These are phyloP conservation scores for Ophiostoma populinum DNA, from an alignment of 2,329 filamentous ascomycete genomes.

Conservation along the genomic window DNA sequence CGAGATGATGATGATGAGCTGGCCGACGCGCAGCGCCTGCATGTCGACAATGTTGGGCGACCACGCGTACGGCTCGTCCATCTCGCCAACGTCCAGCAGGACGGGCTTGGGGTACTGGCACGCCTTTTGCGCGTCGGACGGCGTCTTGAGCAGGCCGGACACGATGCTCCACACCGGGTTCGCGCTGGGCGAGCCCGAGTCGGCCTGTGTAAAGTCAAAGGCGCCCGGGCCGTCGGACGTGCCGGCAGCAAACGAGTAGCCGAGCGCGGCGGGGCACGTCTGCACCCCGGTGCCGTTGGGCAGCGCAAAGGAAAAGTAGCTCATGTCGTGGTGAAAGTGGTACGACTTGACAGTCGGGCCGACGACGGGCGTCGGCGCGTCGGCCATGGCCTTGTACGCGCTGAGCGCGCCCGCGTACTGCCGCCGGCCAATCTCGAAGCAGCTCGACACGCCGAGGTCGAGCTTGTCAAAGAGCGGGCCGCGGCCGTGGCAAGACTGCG, in stretches of 20 bases:
- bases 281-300: conserved; percentile 49
- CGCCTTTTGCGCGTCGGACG: conserved; percentile 46
- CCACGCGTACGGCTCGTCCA: conserved; percentile 63
- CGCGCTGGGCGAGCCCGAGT: conserved; percentile 47
- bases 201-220: conserved; percentile 82
- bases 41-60: conserved; percentile 78
- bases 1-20: conserved; percentile 69
- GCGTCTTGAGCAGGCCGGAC: conserved; percentile 50
- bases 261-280: conserved; percentile 76
- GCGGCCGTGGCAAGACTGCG: conserved; percentile 54
- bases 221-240: conserved; percentile 82
- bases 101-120: conserved; percentile 76
- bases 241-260: conserved; percentile 83
- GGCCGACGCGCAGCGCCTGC: conserved; percentile 66
- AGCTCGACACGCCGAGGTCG: conserved; percentile 56
- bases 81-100: conserved; percentile 70
- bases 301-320: conserved; percentile 54
- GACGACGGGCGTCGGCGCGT: conserved; percentile 30
- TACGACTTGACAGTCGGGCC: conserved; percentile 60
- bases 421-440: conserved; percentile 59
- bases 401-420: conserved; percentile 44
- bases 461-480: conserved; percentile 51
- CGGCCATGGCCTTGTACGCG: conserved; percentile 30
- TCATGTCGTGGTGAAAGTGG: conserved; percentile 74
- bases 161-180: conserved; percentile 69